Evolutionary conservation across 1,284 basidiomycete genomes (phyloP).

Genomic region (Boletus putidus): DNA sequence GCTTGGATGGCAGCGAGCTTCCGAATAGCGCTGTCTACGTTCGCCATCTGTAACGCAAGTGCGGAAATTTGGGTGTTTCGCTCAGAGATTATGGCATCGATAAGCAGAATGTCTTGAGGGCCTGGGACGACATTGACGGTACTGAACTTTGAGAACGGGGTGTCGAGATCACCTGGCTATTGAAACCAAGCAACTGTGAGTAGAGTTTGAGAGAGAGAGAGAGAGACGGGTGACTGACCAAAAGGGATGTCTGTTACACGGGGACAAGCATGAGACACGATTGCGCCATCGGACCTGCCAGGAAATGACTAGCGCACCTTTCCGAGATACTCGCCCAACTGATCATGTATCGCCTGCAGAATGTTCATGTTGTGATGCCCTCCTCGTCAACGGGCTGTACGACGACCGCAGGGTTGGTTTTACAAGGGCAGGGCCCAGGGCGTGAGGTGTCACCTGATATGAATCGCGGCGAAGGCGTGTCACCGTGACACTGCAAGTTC

Average conservation of each 20-base stretch:
- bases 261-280: constrained; percentile 33
- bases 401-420: constrained; percentile 6
- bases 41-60: constrained; percentile 22
- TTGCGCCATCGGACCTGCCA: constrained; percentile 34
- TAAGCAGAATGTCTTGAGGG: constrained; percentile 15
- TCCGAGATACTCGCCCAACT: constrained; percentile 20
- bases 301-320: constrained; percentile 26
- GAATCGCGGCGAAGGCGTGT: neutral
- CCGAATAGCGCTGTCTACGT: constrained; percentile 19
- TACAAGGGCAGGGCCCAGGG: constrained; percentile 6
- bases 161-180: constrained; percentile 23
- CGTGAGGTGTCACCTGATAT: constrained; percentile 6
- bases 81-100: constrained; percentile 25
- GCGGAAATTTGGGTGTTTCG: constrained; percentile 23
- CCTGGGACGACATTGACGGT: constrained; percentile 12
- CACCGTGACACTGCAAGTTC: neutral
- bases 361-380: constrained; percentile 16
- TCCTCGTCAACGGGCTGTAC: neutral
- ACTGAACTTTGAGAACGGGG: constrained; percentile 16
- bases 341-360: constrained; percentile 19
- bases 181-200: neutral
- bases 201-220: neutral
- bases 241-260: constrained; percentile 24
- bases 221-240: constrained; percentile 20
- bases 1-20: constrained; percentile 23